Evolutionary conservation across 2,329 filamentous ascomycete species (phyloP).

Genomic region (Scytalidium lignicola): DNA sequence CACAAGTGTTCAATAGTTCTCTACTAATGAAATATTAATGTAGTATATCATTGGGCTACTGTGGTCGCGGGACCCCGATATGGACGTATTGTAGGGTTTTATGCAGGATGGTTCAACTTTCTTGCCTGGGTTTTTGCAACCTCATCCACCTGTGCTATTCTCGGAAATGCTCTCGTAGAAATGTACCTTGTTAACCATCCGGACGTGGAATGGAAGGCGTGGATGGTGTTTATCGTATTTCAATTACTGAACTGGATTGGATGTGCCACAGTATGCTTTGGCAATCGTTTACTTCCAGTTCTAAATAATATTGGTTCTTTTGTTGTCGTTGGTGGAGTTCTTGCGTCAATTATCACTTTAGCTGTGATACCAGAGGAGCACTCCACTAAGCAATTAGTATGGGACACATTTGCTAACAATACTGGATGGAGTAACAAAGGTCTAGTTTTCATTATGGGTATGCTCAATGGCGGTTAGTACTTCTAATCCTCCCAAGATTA

Average conservation of each 20-base stretch:
- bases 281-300: conserved; percentile 33
- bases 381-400: conserved; percentile 36
- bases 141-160: conserved; percentile 9
- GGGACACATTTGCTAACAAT: conserved; percentile 39
- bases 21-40: neutral
- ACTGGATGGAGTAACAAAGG: conserved; percentile 43
- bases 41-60: conserved; percentile 47
- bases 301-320: conserved; percentile 51
- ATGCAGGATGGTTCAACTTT: conserved; percentile 47
- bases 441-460: conserved; percentile 54
- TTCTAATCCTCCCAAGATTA: too few species aligned
- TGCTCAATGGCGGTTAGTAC: conserved; percentile 51
- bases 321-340: conserved; percentile 45
- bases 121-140: conserved; percentile 45
- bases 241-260: conserved; percentile 35
- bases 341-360: conserved; percentile 51
- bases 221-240: conserved; percentile 41
- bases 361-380: conserved; percentile 47
- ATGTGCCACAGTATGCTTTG: conserved; percentile 28
- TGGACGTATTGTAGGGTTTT: conserved; percentile 41
- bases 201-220: conserved; percentile 31
- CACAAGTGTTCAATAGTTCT: neutral
- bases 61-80: conserved; percentile 40
- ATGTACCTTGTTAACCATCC: conserved; percentile 18
- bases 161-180: conserved; percentile 8